Evolutionary conservation across 1,284 basidiomycete genomes (phyloP), one percentile per base, ranked within the genome.

Genomic region (Cryptococcus sp.): DNA sequence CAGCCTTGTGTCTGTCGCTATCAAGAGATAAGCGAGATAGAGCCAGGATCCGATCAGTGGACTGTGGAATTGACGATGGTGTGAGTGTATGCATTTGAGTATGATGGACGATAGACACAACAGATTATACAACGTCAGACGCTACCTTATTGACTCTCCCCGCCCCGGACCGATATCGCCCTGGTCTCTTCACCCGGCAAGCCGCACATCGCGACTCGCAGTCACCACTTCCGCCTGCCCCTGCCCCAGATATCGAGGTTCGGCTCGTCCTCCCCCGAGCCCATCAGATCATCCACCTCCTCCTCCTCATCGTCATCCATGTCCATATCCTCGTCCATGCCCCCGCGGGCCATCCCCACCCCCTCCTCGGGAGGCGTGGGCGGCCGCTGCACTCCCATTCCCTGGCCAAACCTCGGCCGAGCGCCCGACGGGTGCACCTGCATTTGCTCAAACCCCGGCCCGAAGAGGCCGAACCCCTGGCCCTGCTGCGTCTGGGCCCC

Each of bases 241-340:
- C 53, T 55, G 3, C 43, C 53, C 51, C 50, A 60, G 16, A 42
- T 46, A 15, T 54, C 56, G 7, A 43, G 46, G 16, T 33, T 28
- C 2, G n/a, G 21, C 15, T 20, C 24, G 4, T 28, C 35, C 9
- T 53, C 39, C 2, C 15, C 38, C 4, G 18, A 37, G 12, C 46
- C 40, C 37, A 49, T 21, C 13, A 5, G 23, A 18, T 18, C 43
- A 24, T 55, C 51, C 42, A 58, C 55, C 23, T 59, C 53, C 18
- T 56, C 57, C 28, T 57, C 54, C 20, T 59, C 57, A 9, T 51
- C 47, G 33, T 56, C 51, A 13, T 56, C 53, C 50, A 42, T 53
- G 13, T 42, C 55, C 54, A 52, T 51, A 46, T 56, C 60, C 24
- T 47, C 47, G 45, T 57, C 53, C 4, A 51, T 52, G 12, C 9